A percentile compares a stretch with the other conserved stretches of the same genome.
Evolutionary conservation across 1,284 basidiomycete species (phyloP).

Genomic region (Phaffia rhodozyma): DNA sequence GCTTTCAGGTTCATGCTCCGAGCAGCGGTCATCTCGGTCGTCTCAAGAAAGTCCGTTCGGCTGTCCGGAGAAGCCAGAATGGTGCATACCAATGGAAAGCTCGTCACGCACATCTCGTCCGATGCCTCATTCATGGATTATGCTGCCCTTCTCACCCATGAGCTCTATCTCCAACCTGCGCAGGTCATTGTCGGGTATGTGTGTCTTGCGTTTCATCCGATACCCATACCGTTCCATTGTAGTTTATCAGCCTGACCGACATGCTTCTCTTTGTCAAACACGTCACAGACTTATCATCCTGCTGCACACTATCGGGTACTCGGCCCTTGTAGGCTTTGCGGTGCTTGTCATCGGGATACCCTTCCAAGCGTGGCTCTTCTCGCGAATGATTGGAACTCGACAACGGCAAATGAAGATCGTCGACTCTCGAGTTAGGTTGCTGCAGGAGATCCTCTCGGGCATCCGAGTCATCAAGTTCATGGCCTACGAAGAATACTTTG

Average conservation of each 20-base stretch:
- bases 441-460: conserved; percentile 42
- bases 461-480: conserved; percentile 31
- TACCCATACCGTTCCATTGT: no score
- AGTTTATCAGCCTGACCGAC: no score
- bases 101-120: not conserved
- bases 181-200: no score
- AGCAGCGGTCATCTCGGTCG: conserved; percentile 3
- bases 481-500: no score
- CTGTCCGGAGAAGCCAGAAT: conserved; percentile 2
- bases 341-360: conserved; percentile 51
- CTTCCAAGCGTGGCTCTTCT: conserved; percentile 50
- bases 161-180: no score
- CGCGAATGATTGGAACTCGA: conserved; percentile 52
- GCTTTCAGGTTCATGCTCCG: conserved; percentile 11
- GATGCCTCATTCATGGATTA: conserved; percentile 17
- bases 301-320: conserved; percentile 6
- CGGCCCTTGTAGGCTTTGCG: conserved; percentile 24
- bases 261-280: not conserved
- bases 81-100: conserved; percentile 11
- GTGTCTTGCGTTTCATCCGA: no score
- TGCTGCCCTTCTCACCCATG: not conserved
- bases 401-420: conserved; percentile 52
- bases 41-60: conserved; percentile 15
- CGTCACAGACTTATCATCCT: conserved; percentile 13
- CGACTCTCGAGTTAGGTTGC: conserved; percentile 55